Evolutionary conservation across 2,329 filamentous ascomycete genomes (phyloP).

Genomic region (Fusarium chuoi): DNA sequence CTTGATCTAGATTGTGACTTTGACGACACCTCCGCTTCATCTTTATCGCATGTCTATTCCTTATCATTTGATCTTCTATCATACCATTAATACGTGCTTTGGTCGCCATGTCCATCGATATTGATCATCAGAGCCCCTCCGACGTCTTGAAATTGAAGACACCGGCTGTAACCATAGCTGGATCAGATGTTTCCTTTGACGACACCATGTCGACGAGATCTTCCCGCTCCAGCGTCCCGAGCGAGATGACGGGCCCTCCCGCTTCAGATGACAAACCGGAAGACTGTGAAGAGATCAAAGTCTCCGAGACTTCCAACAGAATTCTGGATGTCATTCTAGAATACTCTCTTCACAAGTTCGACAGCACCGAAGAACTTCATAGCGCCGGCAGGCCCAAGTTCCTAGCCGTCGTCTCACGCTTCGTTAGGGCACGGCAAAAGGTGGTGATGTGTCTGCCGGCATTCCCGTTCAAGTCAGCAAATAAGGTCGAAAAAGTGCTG

Average conservation of each 20-base stretch:
- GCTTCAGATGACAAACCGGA: not conserved
- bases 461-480: constrained; percentile 50
- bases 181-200: not conserved
- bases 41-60: not conserved
- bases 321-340: not conserved
- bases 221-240: not conserved
- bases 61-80: not conserved
- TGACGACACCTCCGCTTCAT: not conserved
- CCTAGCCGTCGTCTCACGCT: not conserved
- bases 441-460: constrained; percentile 42
- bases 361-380: not conserved
- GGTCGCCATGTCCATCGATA: not conserved
- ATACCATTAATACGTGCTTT: not conserved
- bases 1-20: not conserved
- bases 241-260: not conserved
- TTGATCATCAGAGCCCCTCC: not conserved
- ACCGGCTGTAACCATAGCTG: not conserved
- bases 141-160: not conserved
- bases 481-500: constrained; percentile 47
- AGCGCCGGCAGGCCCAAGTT: not conserved
- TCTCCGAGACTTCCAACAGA: not conserved
- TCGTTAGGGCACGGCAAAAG: not conserved
- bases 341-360: constrained; percentile 9
- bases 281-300: not conserved
- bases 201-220: not conserved